Evolutionary conservation across 345 rosid species (phyloP).

Genomic region (Camelina neglecta): DNA sequence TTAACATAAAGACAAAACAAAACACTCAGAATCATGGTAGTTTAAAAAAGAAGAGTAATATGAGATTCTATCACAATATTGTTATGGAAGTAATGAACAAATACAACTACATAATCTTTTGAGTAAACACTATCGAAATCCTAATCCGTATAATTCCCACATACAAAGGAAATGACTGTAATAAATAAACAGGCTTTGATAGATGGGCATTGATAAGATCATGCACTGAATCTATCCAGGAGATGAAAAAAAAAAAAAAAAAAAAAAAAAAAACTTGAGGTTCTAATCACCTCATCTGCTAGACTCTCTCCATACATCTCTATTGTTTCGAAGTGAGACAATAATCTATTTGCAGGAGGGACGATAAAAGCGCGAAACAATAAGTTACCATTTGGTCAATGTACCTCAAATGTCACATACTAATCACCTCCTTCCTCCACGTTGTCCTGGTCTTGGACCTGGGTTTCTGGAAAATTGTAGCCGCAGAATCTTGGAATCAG

Average conservation of each 20-base stretch:
- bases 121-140: background rate
- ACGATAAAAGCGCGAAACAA: background rate
- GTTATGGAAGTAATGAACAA: background rate
- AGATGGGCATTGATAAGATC: slow-evolving; percentile 16
- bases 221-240: slow-evolving; percentile 20
- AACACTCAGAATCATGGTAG: background rate
- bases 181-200: background rate
- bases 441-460: slow-evolving; percentile 64
- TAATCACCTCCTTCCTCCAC: slow-evolving; percentile 4
- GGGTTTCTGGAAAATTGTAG: slow-evolving; percentile 77
- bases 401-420: slow-evolving; percentile 25
- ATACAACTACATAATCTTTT: slow-evolving; percentile 15
- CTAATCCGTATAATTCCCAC: slow-evolving; percentile 3
- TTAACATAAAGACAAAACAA: too few relatives aligned
- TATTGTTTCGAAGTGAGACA: slow-evolving; percentile 27
- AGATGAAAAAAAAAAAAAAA: background rate
- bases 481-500: slow-evolving; percentile 69
- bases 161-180: background rate
- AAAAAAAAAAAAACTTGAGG: background rate
- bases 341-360: background rate
- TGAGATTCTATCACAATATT: slow-evolving; percentile 5
- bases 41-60: background rate
- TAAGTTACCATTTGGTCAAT: slow-evolving; percentile 33
- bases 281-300: slow-evolving; percentile 20
- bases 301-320: slow-evolving; percentile 25